Conservation (phyloP, 441 rosid species). For the Adansonia rubrostipa region DNA sequence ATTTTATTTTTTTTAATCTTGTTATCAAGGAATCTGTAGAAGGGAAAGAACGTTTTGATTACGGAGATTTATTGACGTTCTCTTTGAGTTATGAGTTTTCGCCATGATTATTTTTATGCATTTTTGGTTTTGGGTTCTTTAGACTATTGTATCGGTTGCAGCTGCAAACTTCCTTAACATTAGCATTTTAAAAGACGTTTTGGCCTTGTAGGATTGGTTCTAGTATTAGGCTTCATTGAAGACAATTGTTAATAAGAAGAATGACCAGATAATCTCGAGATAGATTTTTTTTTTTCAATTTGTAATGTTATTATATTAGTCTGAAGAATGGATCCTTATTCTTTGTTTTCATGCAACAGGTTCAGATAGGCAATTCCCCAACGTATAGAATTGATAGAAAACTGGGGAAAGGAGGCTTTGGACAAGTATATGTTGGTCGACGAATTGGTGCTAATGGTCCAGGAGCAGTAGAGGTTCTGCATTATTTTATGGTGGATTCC, state of each 20-base stretch:
- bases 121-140: not conserved
- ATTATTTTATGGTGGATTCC: not conserved
- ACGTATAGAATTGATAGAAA: constrained; percentile 59
- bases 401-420: constrained; percentile 72
- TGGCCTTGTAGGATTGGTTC: not conserved
- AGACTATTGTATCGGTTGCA: not conserved
- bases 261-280: not conserved
- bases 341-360: constrained; percentile 40
- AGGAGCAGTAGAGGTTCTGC: constrained; percentile 57
- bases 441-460: constrained; percentile 47
- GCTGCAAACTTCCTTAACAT: not conserved
- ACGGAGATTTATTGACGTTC: not conserved
- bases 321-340: constrained; percentile 4
- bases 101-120: not conserved
- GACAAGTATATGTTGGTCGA: constrained; percentile 74
- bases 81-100: not conserved
- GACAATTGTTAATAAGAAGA: not conserved
- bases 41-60: not conserved
- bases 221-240: not conserved
- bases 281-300: not conserved
- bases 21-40: not conserved
- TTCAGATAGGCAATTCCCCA: constrained; percentile 72
- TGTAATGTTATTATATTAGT: not conserved
- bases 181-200: not conserved
- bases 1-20: not conserved